Evolutionary conservation across 768 basidiomycete genomes (phyloP).

Genomic region (Lactarius evosmus): DNA sequence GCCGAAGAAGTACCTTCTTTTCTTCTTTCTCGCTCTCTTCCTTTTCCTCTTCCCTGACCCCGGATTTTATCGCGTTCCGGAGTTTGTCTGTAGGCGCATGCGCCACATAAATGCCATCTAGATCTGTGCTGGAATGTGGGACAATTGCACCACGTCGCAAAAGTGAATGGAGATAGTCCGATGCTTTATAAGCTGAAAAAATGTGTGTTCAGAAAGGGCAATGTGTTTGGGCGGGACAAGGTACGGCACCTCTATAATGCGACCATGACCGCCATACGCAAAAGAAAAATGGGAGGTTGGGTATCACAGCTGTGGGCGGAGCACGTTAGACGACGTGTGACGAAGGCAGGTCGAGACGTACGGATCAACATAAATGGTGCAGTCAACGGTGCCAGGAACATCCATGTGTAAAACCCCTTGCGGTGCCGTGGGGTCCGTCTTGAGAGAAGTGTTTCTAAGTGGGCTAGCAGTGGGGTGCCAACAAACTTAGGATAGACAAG

Average conservation of each 20-base stretch:
- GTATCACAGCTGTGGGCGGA: slow-evolving; percentile 58
- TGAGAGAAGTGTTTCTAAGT: slow-evolving; percentile 51
- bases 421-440: slow-evolving; percentile 60
- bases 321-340: neutral
- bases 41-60: neutral
- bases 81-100: slow-evolving; percentile 30
- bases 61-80: slow-evolving; percentile 13
- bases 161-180: slow-evolving; percentile 62
- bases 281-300: slow-evolving; percentile 84
- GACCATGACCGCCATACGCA: slow-evolving; percentile 84
- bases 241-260: slow-evolving; percentile 63
- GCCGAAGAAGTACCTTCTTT: slow-evolving; percentile 45
- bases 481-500: slow-evolving; percentile 50
- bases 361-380: slow-evolving; percentile 76
- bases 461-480: slow-evolving; percentile 38
- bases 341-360: slow-evolving; percentile 37
- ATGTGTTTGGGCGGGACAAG: neutral
- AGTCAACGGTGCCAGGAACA: slow-evolving; percentile 64
- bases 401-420: slow-evolving; percentile 64
- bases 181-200: slow-evolving; percentile 60
- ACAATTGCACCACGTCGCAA: slow-evolving; percentile 53
- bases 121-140: slow-evolving; percentile 49
- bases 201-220: slow-evolving; percentile 8
- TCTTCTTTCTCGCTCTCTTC: slow-evolving; percentile 11
- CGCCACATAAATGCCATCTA: slow-evolving; percentile 56